These are phyloP conservation scores for Colletotrichum sp. DNA, from an alignment of 2,329 filamentous ascomycete genomes.

Conservation along the genomic window DNA sequence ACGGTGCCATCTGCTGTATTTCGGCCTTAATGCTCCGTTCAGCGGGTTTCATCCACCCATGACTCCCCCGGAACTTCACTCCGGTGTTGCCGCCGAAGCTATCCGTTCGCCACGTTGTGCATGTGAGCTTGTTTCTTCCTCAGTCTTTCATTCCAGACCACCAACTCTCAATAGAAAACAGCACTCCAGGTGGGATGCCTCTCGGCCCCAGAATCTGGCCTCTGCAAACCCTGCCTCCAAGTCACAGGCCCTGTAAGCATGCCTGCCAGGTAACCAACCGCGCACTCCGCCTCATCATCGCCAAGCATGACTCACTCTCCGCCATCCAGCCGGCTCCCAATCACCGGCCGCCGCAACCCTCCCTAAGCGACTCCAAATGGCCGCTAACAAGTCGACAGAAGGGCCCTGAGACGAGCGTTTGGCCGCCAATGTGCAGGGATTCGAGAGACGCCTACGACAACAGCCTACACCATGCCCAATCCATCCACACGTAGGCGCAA, in stretches of 20 bases:
- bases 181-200: background rate
- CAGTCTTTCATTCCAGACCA: background rate
- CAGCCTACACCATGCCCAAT: background rate
- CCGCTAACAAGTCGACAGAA: background rate
- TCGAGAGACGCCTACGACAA: background rate
- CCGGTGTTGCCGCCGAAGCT: background rate
- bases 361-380: background rate
- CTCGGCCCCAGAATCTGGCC: background rate
- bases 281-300: constrained; percentile 3
- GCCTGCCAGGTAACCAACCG: constrained; percentile 11
- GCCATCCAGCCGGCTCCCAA: background rate
- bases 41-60: background rate
- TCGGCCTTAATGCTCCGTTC: background rate
- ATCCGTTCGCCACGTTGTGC: background rate
- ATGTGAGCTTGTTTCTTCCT: background rate
- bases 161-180: background rate
- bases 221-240: background rate
- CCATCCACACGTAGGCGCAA: background rate
- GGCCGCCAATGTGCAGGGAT: background rate
- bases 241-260: background rate
- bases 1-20: background rate
- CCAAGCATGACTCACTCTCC: constrained; percentile 16
- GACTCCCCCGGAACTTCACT: background rate
- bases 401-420: background rate
- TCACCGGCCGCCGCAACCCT: background rate